Evolutionary conservation across 495 filamentous ascomycete genomes (phyloP).

Genomic region (Bacidia rubella): DNA sequence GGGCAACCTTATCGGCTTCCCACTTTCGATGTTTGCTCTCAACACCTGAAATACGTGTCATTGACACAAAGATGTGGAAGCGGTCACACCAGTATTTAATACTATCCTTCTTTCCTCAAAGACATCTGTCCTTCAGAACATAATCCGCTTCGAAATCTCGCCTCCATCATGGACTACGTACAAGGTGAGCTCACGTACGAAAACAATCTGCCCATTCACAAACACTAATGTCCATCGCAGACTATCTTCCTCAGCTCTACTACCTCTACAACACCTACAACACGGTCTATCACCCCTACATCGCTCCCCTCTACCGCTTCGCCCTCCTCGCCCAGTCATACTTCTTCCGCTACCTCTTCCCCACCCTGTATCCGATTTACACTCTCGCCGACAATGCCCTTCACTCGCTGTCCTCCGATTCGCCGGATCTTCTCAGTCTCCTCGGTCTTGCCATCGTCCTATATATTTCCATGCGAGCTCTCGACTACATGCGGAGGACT

Average conservation of each 20-base stretch:
- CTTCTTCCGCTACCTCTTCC: constrained; percentile 26
- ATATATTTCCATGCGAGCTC: constrained; percentile 48
- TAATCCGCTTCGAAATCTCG: not conserved
- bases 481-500: constrained; percentile 52
- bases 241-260: constrained; percentile 28
- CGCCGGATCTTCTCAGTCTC: constrained; percentile 49
- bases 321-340: constrained; percentile 22
- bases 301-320: constrained; percentile 22
- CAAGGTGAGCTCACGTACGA: not conserved
- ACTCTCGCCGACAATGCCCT: constrained; percentile 24
- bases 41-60: not conserved
- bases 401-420: constrained; percentile 35
- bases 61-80: not conserved
- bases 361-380: constrained; percentile 30
- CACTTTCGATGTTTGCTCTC: not conserved
- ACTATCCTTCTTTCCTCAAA: not conserved
- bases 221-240: constrained; percentile 11
- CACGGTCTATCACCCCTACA: constrained; percentile 24
- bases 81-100: not conserved
- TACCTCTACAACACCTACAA: constrained; percentile 26
- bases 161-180: constrained; percentile 12
- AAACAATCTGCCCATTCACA: not conserved
- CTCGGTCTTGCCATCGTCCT: constrained; percentile 41
- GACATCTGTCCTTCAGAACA: not conserved
- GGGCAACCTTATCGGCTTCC: too few species aligned